Conservation (phyloP, 106 monocot species). For the Platanthera zijinensis region DNA sequence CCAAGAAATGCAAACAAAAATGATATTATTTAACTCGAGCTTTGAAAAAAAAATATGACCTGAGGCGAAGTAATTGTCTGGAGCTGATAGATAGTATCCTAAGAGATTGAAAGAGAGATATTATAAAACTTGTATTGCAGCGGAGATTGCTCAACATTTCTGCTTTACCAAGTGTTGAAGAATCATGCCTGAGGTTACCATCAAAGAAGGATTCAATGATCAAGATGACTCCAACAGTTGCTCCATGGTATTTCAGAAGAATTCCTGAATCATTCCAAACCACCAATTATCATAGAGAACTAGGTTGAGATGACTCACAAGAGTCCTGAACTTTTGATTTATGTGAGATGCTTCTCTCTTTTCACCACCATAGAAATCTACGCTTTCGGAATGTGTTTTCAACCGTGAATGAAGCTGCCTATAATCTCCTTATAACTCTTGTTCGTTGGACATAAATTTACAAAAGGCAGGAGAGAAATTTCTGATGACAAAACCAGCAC, state of each 20-base stretch:
- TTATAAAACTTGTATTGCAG: constrained; percentile 97
- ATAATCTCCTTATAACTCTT: no score
- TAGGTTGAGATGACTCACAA: no score
- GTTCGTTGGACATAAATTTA: constrained; percentile 91
- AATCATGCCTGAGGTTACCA: constrained; percentile 84
- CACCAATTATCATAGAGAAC: no score
- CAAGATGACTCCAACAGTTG: constrained; percentile 84
- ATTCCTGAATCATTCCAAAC: constrained; percentile 99
- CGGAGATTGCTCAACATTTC: constrained; percentile 99
- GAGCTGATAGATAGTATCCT: constrained; percentile 85
- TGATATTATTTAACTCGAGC: neutral
- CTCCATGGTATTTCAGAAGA: constrained; percentile 97
- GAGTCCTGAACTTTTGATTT: no score
- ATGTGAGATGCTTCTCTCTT: no score
- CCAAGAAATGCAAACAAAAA: neutral
- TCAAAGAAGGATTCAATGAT: constrained; percentile 98
- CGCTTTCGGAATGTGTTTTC: no score
- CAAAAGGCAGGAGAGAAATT: constrained; percentile 97
- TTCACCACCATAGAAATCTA: no score
- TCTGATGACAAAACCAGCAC: constrained; percentile 81
- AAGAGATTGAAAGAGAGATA: constrained; percentile 97
- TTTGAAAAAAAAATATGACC: constrained; percentile 32
- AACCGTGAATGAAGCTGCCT: no score
- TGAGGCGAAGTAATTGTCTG: constrained; percentile 76
- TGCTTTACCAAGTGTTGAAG: constrained; percentile 93